Evolutionary conservation across 495 filamentous ascomycete genomes (phyloP).

Genomic region (Xanthoparmelia taractica): DNA sequence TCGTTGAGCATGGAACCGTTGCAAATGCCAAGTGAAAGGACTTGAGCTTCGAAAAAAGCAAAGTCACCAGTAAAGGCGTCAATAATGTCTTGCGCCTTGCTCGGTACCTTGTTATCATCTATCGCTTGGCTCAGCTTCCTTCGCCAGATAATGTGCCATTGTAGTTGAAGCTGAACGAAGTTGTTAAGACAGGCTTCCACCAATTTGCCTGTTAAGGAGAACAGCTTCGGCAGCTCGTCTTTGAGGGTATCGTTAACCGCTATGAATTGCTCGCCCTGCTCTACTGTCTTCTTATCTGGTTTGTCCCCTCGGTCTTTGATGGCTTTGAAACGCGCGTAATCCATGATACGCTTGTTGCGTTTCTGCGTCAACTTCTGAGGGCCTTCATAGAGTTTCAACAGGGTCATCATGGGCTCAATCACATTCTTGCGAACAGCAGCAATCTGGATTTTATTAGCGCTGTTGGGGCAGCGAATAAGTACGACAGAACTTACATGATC

Average conservation of each 20-base stretch:
- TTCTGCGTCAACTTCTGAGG: constrained; percentile 85
- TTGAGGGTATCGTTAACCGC: constrained; percentile 89
- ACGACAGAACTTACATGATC: constrained; percentile 65
- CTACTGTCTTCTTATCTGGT: constrained; percentile 70
- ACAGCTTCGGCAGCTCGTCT: constrained; percentile 84
- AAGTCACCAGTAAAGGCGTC: constrained; percentile 68
- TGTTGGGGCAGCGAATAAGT: constrained; percentile 3
- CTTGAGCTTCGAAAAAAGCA: constrained; percentile 44
- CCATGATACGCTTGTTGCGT: constrained; percentile 77
- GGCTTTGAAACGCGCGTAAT: constrained; percentile 76
- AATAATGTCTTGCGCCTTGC: constrained; percentile 56
- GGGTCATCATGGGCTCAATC: constrained; percentile 75
- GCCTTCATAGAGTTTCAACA: constrained; percentile 72
- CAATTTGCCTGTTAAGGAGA: constrained; percentile 64
- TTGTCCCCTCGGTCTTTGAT: constrained; percentile 71
- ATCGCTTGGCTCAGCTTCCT: constrained; percentile 70
- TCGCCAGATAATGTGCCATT: constrained; percentile 74
- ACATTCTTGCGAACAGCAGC: constrained; percentile 68
- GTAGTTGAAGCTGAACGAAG: constrained; percentile 70
- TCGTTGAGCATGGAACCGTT: constrained; percentile 52
- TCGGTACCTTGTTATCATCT: constrained; percentile 55
- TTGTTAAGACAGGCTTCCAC: constrained; percentile 71
- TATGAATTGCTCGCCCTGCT: constrained; percentile 76
- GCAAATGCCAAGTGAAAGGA: constrained; percentile 47
- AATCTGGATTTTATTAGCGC: constrained; percentile 44